Base-by-base conservation (phyloP, 768 basidiomycete genomes). In the Tremella fuciformis region DNA sequence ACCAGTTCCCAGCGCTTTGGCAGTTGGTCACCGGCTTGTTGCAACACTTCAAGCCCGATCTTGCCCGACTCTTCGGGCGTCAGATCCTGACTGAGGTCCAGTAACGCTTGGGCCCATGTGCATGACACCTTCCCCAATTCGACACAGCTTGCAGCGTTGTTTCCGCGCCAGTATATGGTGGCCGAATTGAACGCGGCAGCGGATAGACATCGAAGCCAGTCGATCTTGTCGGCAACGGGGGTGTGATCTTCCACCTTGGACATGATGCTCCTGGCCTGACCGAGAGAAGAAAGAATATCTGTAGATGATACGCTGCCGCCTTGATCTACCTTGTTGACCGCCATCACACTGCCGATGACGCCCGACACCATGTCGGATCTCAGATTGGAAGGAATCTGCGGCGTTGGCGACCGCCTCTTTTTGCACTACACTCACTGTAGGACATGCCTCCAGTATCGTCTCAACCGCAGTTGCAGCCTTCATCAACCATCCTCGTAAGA, bases 1-100 rank as follows among this genome's bases (percentile, higher is more conserved):
- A 93, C 78, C 26, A 94, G 74, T 77, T 96, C 90, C 83, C 86
- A 93, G 47, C 91, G 79, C 19, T 85, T 81, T 62, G 82, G 83
- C 24, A 91, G 65, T 60, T 87, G 85, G 79, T 83, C 60, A 63
- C 55, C 22, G 41, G 24, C 42, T 21, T 53, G 24, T n/a, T n/a
- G n/a, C n/a, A 58, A 54, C 7, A 34, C 26, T 18, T 67, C 75
- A 4, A 11, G 29, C 6, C 29, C 6, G 11, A 34, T 60, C 68
- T 74, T 48, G 73, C 76, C 8, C 54, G 69, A 8, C 13, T 42
- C 22, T 50, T 40, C 11, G 53, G 29, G 26, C 22, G 9, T 2
- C 48, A 34, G 11, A 11, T 34, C 29, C 6, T 34, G 4, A 1
- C 26, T 3, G 49, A 48, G 37, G 44, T 63, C 67, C 47, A 86